Percentiles rank a stretch among this genome's conserved stretches.
Conservation (phyloP, 495 filamentous ascomycete species). For the Lophiotrema nucula region DNA sequence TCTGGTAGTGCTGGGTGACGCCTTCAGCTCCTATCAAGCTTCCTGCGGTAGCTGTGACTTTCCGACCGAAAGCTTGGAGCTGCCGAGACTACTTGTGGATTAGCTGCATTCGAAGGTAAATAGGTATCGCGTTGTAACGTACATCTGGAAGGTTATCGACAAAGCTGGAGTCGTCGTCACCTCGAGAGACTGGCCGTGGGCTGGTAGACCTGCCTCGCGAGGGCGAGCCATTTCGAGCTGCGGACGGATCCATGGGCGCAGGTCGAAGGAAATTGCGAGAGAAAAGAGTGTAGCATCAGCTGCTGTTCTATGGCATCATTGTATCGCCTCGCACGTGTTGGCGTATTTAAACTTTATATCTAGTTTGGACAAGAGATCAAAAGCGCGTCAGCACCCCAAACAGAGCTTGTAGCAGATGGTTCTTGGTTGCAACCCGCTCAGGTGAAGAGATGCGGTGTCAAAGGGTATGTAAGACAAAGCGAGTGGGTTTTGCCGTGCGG, state of each 20-base stretch:
- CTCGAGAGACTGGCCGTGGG: conserved; percentile 28
- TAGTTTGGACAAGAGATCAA: too few species aligned
- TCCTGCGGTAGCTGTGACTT: conserved; percentile 89
- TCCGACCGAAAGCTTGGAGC: conserved; percentile 88
- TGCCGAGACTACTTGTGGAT: conserved; percentile 65
- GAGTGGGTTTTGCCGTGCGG: too few species aligned
- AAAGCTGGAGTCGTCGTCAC: conserved; percentile 24
- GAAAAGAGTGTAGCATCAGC: background rate
- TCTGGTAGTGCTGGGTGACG: conserved; percentile 68
- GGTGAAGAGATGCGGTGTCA: background rate
- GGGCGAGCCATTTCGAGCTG: conserved; percentile 28
- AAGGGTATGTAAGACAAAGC: too few species aligned
- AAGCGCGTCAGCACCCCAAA: too few species aligned
- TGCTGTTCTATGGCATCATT: conserved; percentile 5
- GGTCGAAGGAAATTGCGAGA: conserved; percentile 1
- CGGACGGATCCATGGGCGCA: conserved; percentile 25
- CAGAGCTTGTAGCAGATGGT: too few species aligned
- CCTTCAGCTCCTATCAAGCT: conserved; percentile 68
- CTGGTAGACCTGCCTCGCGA: conserved; percentile 30
- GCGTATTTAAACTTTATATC: too few species aligned
- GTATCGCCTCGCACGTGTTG: too few species aligned
- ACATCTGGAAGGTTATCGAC: conserved; percentile 25
- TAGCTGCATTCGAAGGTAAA: background rate
- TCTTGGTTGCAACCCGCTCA: too few species aligned
- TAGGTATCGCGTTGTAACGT: background rate